These are phyloP conservation scores for Allomyces macrogynus DNA, from an alignment of 192 early-diverging fungal genomes.

Conservation along the genomic window DNA sequence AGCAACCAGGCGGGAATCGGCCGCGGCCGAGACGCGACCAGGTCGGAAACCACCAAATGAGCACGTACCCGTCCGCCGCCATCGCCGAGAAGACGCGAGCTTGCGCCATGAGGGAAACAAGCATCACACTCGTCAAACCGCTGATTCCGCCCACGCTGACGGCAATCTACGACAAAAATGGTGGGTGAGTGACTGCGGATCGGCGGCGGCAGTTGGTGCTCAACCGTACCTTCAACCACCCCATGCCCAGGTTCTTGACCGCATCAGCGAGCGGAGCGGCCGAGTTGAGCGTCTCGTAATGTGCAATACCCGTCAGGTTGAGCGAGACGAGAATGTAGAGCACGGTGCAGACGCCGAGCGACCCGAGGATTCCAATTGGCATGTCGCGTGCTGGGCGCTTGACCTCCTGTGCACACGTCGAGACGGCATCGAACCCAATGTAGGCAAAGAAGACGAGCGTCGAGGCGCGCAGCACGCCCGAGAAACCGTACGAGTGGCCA, in stretches of 20 bases:
- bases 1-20: no score
- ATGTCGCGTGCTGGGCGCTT: constrained; percentile 56
- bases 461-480: constrained; percentile 50
- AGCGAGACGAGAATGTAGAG: constrained; percentile 50
- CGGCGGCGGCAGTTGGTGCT: no score
- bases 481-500: constrained; percentile 32
- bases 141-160: constrained; percentile 53
- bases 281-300: constrained; percentile 25
- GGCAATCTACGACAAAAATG: constrained; percentile 16
- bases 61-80: constrained; percentile 50
- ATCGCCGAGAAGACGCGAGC: constrained; percentile 72
- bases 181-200: no score
- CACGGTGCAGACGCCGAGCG: constrained; percentile 50
- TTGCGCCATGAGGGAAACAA: constrained; percentile 54
- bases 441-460: constrained; percentile 61
- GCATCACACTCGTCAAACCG: constrained; percentile 60
- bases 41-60: no score
- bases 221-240: background rate
- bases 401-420: constrained; percentile 68
- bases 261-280: constrained; percentile 35
- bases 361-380: constrained; percentile 66
- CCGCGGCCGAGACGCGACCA: no score
- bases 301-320: constrained; percentile 42
- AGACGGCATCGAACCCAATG: constrained; percentile 75
- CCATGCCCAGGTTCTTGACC: constrained; percentile 1